phyloP scores from a whole-genome alignment of 306 rosid genomes.

The Trifolium subterraneum region DNA sequence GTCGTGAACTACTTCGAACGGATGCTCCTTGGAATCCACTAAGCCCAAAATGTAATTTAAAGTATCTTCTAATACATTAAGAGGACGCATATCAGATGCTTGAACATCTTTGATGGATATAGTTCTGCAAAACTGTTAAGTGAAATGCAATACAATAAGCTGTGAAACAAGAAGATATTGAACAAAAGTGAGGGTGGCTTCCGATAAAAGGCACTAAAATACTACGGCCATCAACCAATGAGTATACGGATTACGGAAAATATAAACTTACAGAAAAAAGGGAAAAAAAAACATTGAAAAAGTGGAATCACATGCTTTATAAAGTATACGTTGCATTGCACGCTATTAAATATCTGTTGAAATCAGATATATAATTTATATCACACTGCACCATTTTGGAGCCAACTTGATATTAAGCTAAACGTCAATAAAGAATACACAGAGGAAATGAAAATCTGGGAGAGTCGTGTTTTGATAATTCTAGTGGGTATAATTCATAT shows the following conservation, averaged over 20 bases:
- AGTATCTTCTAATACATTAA: constrained; percentile 73
- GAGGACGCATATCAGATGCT: constrained; percentile 82
- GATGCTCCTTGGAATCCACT: constrained; percentile 61
- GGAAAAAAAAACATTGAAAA: constrained; percentile 1
- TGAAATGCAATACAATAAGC: constrained; percentile 30
- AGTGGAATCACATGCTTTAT: constrained; percentile 10
- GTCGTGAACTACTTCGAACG: constrained; percentile 85
- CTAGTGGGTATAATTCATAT: constrained; percentile 18
- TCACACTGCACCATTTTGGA: constrained; percentile 22
- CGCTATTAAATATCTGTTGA: constrained; percentile 12
- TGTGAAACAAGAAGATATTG: constrained; percentile 22
- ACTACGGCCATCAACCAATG: background rate
- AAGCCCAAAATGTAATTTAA: constrained; percentile 65
- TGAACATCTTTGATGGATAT: constrained; percentile 62
- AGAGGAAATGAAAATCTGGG: no score
- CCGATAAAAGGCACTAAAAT: background rate
- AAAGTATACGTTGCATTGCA: background rate
- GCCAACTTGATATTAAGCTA: no score
- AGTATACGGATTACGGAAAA: background rate
- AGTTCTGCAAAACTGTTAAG: constrained; percentile 87
- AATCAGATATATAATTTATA: constrained; percentile 13
- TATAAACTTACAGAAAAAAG: background rate
- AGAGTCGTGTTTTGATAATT: background rate
- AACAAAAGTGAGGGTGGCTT: background rate
- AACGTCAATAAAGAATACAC: no score